Base-by-base conservation (phyloP, 2,329 filamentous ascomycete genomes). In the Cytospora leucostoma region DNA sequence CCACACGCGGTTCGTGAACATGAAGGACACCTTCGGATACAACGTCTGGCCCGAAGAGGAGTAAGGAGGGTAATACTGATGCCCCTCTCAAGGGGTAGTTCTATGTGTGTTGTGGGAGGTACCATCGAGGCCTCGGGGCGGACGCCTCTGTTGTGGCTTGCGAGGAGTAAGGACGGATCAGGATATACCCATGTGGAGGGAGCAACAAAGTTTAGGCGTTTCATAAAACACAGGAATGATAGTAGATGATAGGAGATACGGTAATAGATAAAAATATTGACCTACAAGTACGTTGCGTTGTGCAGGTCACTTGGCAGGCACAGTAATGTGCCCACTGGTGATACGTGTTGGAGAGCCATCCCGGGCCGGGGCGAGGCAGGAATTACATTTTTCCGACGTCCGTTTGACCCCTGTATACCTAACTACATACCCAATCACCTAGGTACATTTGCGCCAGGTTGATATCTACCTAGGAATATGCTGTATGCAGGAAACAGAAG, bases 11-110 rank as follows among this genome's bases (percentile, higher is more conserved):
- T 92, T 92, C 71, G 89, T 92, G 64, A 91, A 92, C 78, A 92
- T 92, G 89, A 92, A 90, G 81, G 88, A 91, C 68, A 90, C 87
- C 1, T 92, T 92, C 74, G 89, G 89, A 7, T 90, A 89, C 73
- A 81, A 92, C 69, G 83, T 91, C 56, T 88, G 86, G 86, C 81
- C 86, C 0, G 83, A 87, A 71, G 85, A 88, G 78, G n/a, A 17
- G n/a, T 4, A 57, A 64, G 54, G 50, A 57, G 34, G 61, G 64
- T 15, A 66, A 57, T n/a, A 37, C 64, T 27, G n/a, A n/a, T n/a
- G 61, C 40, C 27, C 61, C 49, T 63, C 38, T 63, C 27, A 51
- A n/a, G 50, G 17, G 27, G 17, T 27, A 27, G 4, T 27, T 27
- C 53, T 11, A 35, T 1, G 19, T 37, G 38, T 6, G 7, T 54